phyloP scores from a whole-genome alignment of 2,329 filamentous ascomycete species.

The Colletotrichum orchidophilum region DNA sequence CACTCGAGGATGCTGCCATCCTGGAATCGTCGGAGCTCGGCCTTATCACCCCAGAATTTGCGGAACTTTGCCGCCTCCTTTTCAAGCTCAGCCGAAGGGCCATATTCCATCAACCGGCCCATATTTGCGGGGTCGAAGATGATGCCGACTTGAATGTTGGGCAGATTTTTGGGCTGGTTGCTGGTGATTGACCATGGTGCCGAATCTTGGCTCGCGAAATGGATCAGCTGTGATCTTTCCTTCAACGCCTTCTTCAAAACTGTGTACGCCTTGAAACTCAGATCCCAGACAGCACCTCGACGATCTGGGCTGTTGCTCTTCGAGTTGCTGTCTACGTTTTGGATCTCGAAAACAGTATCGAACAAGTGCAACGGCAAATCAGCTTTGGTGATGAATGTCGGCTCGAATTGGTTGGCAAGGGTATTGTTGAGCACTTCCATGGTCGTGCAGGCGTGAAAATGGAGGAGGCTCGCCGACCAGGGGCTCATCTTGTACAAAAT shows the following conservation, averaged over 20 bases:
- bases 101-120: constrained; percentile 83
- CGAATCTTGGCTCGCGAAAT: constrained; percentile 57
- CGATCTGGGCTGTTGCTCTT: constrained; percentile 46
- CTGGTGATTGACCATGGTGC: constrained; percentile 56
- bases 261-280: constrained; percentile 68
- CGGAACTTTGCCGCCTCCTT: constrained; percentile 84
- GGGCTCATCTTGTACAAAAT: constrained; percentile 89
- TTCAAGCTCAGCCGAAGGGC: constrained; percentile 86
- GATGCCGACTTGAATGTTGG: constrained; percentile 70
- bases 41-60: constrained; percentile 93
- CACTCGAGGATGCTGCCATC: constrained; percentile 95
- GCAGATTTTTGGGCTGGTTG: constrained; percentile 9
- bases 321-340: constrained; percentile 42
- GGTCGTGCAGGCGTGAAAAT: constrained; percentile 78
- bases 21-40: constrained; percentile 92
- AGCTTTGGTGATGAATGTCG: constrained; percentile 78
- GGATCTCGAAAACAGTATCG: constrained; percentile 56
- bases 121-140: constrained; percentile 78
- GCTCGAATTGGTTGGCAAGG: constrained; percentile 81
- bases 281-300: constrained; percentile 54
- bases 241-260: constrained; percentile 77
- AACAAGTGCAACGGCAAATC: constrained; percentile 64
- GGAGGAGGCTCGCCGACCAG: constrained; percentile 82
- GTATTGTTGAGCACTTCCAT: constrained; percentile 79
- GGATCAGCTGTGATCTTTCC: constrained; percentile 76